A percentile compares a stretch with the other conserved stretches of the same genome.
Conservation (phyloP, 345 rosid genomes). For the Limnanthes douglasii region DNA sequence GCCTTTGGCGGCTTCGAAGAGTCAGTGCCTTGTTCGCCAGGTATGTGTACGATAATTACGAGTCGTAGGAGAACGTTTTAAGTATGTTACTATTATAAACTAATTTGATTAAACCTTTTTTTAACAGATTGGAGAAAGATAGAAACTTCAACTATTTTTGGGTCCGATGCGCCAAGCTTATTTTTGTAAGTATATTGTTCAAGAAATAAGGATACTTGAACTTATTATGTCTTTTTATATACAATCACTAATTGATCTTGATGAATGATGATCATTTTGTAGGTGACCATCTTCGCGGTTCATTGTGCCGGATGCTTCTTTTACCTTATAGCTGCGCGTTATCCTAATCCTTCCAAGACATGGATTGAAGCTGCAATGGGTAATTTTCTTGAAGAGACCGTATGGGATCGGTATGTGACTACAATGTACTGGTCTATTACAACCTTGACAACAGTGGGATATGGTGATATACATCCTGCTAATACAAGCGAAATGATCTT, state of each 20-base stretch:
- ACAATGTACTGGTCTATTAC: constrained; percentile 96
- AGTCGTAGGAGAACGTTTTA: too few species aligned
- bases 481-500: constrained; percentile 77
- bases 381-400: constrained; percentile 28
- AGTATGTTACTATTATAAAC: too few species aligned
- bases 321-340: constrained; percentile 67
- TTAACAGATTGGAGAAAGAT: constrained; percentile 80
- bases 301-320: constrained; percentile 91
- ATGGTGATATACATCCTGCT: constrained; percentile 90
- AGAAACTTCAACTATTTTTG: constrained; percentile 82
- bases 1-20: constrained; percentile 98
- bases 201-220: neutral
- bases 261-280: constrained; percentile 7
- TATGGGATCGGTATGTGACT: constrained; percentile 69
- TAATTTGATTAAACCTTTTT: constrained; percentile 2
- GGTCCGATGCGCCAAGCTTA: constrained; percentile 88
- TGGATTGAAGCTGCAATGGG: constrained; percentile 52
- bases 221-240: neutral
- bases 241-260: too few species aligned
- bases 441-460: constrained; percentile 85
- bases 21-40: constrained; percentile 85
- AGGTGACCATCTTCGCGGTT: constrained; percentile 91
- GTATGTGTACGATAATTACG: constrained; percentile 21
- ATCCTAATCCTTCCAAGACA: constrained; percentile 33
- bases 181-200: constrained; percentile 45